Evolutionary conservation across 805 yeast species (phyloP), one percentile per base, ranked within the genome.

Genomic region (Torulaspora franciscae): DNA sequence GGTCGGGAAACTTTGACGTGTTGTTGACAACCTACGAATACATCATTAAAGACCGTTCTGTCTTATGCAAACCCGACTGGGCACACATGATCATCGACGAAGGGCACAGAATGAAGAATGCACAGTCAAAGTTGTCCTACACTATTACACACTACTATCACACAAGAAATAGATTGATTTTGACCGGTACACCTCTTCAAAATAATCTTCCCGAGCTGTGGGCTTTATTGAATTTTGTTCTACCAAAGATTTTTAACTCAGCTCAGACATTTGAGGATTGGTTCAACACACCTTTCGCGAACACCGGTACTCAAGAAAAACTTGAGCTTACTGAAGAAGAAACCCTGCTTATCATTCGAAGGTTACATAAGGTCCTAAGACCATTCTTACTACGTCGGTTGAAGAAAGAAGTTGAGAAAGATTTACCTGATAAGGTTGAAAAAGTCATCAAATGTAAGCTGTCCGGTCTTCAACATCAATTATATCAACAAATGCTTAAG

Each of bases 21-120:
- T 63, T 85, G 47, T 72, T 85, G 58, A 85, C 95, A 2, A 85
- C 95, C 3, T 85, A 80, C 59, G 95, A 85, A 66, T 85, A 85
- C 58, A 79, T 85, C 51, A 83, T 85, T 51, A 76, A 83, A 57
- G 95, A 85, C 59, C 76, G 87, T 50, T 82, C 89, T 4, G 58
- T 85, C 15, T 68, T 85, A 55, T 67, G 81, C 24, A 83, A 81
- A 57, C 77, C 82, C 54, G 76, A 76, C 51, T 85, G 90, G 81
- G 83, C 84, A 33, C 91, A 86, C 63, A 85, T 85, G 91, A 84
- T 85, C 52, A 85, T 85, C 53, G 95, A 85, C 71, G 95, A 85
- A 72, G 95, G 95, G 65, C 95, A 85, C 65, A 74, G 95, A 68
- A 82, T 85, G 89, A 85, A 85, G 61, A 85, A 85, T 59, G 73